Evolutionary conservation across 2,329 filamentous ascomycete genomes (phyloP), one percentile per base, ranked within the genome.

Genomic region (Didymella lethalis): DNA sequence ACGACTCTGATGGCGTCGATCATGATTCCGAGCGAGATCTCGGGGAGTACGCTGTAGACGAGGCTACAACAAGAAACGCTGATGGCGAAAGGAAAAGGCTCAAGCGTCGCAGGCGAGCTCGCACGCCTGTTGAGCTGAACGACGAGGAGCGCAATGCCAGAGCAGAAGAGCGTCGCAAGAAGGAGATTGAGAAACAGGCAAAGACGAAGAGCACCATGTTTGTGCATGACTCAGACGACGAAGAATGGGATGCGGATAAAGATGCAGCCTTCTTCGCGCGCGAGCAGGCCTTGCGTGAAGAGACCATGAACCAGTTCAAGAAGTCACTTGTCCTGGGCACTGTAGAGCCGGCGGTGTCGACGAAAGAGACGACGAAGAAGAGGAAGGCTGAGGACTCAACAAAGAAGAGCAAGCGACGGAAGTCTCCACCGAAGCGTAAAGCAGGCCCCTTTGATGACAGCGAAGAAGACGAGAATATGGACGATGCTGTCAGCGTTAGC

Each of bases 141-240:
- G 84, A 91, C 5, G 85, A 88, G 57, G 81, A 82, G 46, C 74
- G 83, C 16, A 81, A 85, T 31, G 87, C 86, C 64, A 85, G 85
- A 55, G 87, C 87, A 12, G 83, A 84, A 12, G 85, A 83, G 54
- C 83, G 89, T 36, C 84, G 86, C 53, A 82, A 88, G 51, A 89
- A 86, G 65, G 88, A 96, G 65, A 80, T 86, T n/a, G 92, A 93
- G 70, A 93, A 93, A 77, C 84, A 87, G 48, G 82, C 83, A 31
- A 90, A 90, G 73, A 90, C 95, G 79, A 98, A 97, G 82, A 96
- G 91, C 69, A 88, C 89, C 25, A 78, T 94, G 38, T 94, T 88
- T 69, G 90, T 99, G 49, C 86, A 90, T 57, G 88, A 89, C 36
- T 92, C 90, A 65, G 95, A 98, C 73, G 95, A 98, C 52, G 93